Evolutionary conservation across 108 stramenopile species (phyloP).

Genomic region (Discostella stelligeroides): DNA sequence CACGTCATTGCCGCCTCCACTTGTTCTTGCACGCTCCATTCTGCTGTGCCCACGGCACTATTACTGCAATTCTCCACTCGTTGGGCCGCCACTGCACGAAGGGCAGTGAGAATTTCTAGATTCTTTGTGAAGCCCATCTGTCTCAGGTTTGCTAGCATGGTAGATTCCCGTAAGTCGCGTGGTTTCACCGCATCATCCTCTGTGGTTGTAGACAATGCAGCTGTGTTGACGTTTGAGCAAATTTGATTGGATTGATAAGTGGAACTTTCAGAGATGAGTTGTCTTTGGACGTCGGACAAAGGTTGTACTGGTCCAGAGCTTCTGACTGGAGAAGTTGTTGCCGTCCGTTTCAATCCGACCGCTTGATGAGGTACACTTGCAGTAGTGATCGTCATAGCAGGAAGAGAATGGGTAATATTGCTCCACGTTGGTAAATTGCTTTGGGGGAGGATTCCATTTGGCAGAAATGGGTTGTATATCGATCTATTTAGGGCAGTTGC

Average conservation of each 20-base stretch:
- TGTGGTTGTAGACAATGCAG: neutral
- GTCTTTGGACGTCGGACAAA: slow-evolving; percentile 32
- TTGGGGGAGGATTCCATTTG: slow-evolving; percentile 3
- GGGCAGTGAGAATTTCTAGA: slow-evolving; percentile 48
- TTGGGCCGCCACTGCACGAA: slow-evolving; percentile 39
- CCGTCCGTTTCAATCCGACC: slow-evolving; percentile 15
- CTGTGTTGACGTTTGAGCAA: neutral
- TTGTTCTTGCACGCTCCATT: slow-evolving; percentile 36
- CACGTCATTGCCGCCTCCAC: slow-evolving; percentile 66
- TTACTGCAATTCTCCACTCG: slow-evolving; percentile 15
- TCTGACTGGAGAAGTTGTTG: neutral
- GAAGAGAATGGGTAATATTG: too few species aligned
- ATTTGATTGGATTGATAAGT: slow-evolving; percentile 5
- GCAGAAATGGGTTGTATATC: slow-evolving; percentile 19
- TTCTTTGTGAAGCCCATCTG: slow-evolving; percentile 52
- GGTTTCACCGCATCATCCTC: slow-evolving; percentile 32
- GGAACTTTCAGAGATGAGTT: slow-evolving; percentile 13
- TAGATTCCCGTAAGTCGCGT: slow-evolving; percentile 36
- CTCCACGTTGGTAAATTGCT: neutral
- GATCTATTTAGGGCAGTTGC: slow-evolving; percentile 24
- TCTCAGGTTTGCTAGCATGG: slow-evolving; percentile 29
- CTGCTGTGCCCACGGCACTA: slow-evolving; percentile 8
- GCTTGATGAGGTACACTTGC: neutral
- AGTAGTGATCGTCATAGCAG: too few species aligned
- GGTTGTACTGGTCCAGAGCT: slow-evolving; percentile 1